A percentile compares a stretch with the other conserved stretches of the same genome.
These are phyloP conservation scores for Fragaria iinumae DNA, from an alignment of 306 rosid genomes.

Conservation along the genomic window DNA sequence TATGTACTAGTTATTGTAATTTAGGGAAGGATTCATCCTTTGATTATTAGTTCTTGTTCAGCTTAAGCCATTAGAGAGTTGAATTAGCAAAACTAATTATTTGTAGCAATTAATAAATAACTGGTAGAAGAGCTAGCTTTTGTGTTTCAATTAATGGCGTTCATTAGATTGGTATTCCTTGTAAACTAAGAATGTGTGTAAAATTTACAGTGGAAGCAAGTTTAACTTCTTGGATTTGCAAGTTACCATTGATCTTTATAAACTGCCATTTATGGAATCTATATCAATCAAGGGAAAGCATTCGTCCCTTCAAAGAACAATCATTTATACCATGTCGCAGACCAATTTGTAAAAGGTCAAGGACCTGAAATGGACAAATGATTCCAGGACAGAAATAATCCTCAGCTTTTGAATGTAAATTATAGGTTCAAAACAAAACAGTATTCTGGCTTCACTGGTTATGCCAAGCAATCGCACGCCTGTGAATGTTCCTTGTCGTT, in stretches of 20 bases:
- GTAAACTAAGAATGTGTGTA: neutral
- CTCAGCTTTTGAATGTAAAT: neutral
- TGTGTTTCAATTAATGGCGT: neutral
- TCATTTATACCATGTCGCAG: neutral
- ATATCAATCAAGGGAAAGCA: neutral
- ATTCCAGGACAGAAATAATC: neutral
- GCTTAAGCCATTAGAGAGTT: slow-evolving; percentile 13
- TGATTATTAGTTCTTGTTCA: slow-evolving; percentile 1
- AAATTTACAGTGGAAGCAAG: too few relatives aligned
- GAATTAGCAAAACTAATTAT: neutral
- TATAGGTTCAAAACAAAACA: neutral
- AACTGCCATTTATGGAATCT: slow-evolving; percentile 3
- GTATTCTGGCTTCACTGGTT: neutral
- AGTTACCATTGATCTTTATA: neutral
- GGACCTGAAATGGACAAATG: neutral
- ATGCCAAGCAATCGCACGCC: neutral
- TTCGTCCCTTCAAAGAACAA: neutral
- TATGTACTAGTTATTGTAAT: neutral
- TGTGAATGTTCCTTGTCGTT: slow-evolving; percentile 20
- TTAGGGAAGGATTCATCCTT: neutral
- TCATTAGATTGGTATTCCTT: neutral
- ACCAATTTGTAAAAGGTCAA: neutral
- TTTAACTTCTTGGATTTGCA: too few relatives aligned
- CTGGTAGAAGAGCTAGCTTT: neutral
- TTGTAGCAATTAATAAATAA: neutral